A percentile compares a stretch with the other conserved stretches of the same genome.
Conservation (phyloP, 495 filamentous ascomycete species). For the Neurospora africana region DNA sequence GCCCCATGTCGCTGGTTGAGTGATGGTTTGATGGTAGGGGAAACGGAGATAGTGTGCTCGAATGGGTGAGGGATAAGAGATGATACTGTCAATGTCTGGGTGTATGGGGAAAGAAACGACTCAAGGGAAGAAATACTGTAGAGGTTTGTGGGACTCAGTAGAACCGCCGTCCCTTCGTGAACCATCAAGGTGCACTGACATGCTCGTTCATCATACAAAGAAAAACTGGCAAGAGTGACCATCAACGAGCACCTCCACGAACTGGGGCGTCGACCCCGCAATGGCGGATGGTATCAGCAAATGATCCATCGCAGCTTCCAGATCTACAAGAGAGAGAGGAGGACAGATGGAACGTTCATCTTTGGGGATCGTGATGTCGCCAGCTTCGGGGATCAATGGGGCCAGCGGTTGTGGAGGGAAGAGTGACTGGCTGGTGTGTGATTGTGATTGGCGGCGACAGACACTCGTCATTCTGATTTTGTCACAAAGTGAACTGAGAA, state of each 20-base stretch:
- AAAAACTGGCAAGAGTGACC: background rate
- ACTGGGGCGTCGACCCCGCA: background rate
- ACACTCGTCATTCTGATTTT: background rate
- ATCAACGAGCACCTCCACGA: background rate
- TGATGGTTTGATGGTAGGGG: background rate
- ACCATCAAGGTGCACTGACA: background rate
- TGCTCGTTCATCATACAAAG: background rate
- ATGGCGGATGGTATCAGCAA: background rate
- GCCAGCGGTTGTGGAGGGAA: background rate
- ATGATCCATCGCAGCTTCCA: background rate
- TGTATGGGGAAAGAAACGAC: background rate
- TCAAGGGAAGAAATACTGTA: background rate
- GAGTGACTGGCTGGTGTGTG: background rate
- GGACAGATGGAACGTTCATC: background rate
- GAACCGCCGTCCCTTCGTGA: background rate
- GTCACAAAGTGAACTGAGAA: background rate
- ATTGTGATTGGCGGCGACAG: background rate
- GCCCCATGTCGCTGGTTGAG: slow-evolving; percentile 48
- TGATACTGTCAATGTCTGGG: background rate
- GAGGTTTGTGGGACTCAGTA: background rate
- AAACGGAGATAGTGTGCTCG: background rate
- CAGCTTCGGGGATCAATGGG: background rate
- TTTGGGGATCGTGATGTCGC: background rate
- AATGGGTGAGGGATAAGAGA: background rate
- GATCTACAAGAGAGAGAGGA: background rate